phyloP scores from a whole-genome alignment of 2,329 filamentous ascomycete species.

The Neospermospora avenae region DNA sequence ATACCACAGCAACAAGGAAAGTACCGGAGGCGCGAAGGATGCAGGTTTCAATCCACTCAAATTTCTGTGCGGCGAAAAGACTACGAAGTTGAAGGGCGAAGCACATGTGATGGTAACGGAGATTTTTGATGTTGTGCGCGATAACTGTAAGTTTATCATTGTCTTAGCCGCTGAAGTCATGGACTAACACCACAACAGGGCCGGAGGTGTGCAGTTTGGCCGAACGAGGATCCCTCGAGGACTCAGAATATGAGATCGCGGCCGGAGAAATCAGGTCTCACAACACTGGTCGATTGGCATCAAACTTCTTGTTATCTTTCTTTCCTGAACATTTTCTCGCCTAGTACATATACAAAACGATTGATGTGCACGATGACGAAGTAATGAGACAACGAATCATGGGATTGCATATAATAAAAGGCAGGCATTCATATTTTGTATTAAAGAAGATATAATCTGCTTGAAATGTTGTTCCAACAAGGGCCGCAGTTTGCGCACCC shows the following conservation, averaged over 20 bases:
- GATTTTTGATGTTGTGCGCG: slow-evolving; percentile 17
- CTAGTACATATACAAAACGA: not conserved
- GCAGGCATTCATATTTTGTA: not conserved
- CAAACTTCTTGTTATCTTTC: slow-evolving; percentile 26
- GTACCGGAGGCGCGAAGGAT: slow-evolving; percentile 17
- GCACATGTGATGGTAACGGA: slow-evolving; percentile 22
- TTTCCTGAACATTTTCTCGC: slow-evolving; percentile 3
- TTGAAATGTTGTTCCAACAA: not conserved
- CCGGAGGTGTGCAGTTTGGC: slow-evolving; percentile 18
- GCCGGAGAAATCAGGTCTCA: slow-evolving; percentile 21
- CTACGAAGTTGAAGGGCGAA: slow-evolving; percentile 16
- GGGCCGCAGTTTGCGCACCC: not conserved
- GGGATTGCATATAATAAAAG: not conserved
- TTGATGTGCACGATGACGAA: not conserved
- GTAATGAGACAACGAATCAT: not conserved
- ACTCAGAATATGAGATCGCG: slow-evolving; percentile 9
- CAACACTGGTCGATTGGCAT: slow-evolving; percentile 22
- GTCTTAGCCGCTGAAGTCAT: not conserved
- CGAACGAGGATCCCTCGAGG: slow-evolving; percentile 12
- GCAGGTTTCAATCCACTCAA: slow-evolving; percentile 26
- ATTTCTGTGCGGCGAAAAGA: not conserved
- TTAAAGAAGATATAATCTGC: not conserved
- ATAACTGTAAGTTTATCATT: slow-evolving; percentile 18
- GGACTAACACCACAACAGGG: slow-evolving; percentile 11
- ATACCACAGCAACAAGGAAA: slow-evolving; percentile 22